phyloP scores from a whole-genome alignment of 2,329 filamentous ascomycete species.

The Fusarium albidum region DNA sequence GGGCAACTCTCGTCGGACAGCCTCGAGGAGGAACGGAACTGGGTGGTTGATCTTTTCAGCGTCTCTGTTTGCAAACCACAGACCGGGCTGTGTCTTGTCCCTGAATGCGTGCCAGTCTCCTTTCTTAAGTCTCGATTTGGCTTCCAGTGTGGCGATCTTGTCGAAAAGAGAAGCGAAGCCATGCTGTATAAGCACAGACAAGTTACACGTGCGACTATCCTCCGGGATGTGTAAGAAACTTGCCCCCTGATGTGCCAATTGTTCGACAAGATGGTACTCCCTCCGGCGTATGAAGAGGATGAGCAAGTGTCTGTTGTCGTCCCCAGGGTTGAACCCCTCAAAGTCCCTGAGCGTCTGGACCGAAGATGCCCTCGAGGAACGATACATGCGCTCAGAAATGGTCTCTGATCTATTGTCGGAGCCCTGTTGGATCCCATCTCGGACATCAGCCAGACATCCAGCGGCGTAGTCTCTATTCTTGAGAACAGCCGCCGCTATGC shows the following conservation, averaged over 20 bases:
- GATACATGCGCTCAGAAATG: background rate
- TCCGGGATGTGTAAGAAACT: slow-evolving; percentile 15
- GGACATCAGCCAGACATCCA: background rate
- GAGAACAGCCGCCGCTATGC: background rate
- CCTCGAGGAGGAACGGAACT: slow-evolving; percentile 36
- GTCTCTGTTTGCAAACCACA: slow-evolving; percentile 22
- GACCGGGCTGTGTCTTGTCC: slow-evolving; percentile 21
- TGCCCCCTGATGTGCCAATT: slow-evolving; percentile 17
- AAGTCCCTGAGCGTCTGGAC: background rate
- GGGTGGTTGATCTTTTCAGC: background rate
- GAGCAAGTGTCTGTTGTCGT: background rate
- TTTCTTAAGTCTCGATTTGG: slow-evolving; percentile 6
- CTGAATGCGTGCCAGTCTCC: slow-evolving; percentile 34
- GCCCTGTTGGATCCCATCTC: background rate
- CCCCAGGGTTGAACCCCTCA: background rate
- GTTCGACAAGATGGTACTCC: slow-evolving; percentile 35
- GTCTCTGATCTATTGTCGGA: background rate
- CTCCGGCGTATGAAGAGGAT: slow-evolving; percentile 13
- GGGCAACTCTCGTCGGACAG: slow-evolving; percentile 42
- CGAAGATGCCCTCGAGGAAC: background rate
- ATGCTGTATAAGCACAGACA: slow-evolving; percentile 20
- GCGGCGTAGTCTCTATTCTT: slow-evolving; percentile 15
- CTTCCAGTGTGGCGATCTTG: slow-evolving; percentile 20
- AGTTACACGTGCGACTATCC: background rate
- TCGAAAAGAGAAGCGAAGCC: slow-evolving; percentile 33